Evolutionary conservation across 2,329 filamentous ascomycete genomes (phyloP).

Genomic region (Clarireedia monteithiana): DNA sequence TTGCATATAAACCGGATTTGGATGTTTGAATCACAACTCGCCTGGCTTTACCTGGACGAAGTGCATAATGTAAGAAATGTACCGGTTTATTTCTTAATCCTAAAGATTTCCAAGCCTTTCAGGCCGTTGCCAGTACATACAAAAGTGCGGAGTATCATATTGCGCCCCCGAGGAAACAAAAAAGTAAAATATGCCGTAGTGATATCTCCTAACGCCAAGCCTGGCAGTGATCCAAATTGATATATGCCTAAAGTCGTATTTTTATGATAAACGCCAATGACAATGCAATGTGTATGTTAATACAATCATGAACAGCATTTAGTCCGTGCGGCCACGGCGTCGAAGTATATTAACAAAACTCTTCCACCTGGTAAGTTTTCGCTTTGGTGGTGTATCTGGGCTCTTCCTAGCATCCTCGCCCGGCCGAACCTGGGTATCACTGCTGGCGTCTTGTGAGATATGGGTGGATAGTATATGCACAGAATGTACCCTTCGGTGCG

Average conservation of each 20-base stretch:
- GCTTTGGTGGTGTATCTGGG: conserved; percentile 9
- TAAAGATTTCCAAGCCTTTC: background rate
- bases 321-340: conserved; percentile 6
- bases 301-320: background rate
- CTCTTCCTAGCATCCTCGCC: conserved; percentile 1
- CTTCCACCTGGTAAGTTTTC: conserved; percentile 24
- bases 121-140: background rate
- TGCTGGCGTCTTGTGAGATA: background rate
- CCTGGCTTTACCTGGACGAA: too few species aligned
- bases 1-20: too few species aligned
- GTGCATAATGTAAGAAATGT: background rate
- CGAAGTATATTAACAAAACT: conserved; percentile 23
- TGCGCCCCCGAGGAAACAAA: background rate
- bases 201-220: conserved; percentile 9
- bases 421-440: background rate
- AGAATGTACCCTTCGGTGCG: conserved; percentile 20
- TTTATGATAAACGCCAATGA: conserved; percentile 4
- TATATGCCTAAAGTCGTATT: background rate
- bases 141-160: background rate
- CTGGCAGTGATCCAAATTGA: conserved; percentile 1
- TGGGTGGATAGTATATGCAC: conserved; percentile 15
- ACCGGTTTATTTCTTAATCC: background rate
- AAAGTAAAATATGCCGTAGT: conserved; percentile 4
- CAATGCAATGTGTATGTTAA: conserved; percentile 1
- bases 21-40: too few species aligned